These are phyloP conservation scores for Chamaecrista fasciculata DNA, from an alignment of 306 rosid species.

Conservation along the genomic window DNA sequence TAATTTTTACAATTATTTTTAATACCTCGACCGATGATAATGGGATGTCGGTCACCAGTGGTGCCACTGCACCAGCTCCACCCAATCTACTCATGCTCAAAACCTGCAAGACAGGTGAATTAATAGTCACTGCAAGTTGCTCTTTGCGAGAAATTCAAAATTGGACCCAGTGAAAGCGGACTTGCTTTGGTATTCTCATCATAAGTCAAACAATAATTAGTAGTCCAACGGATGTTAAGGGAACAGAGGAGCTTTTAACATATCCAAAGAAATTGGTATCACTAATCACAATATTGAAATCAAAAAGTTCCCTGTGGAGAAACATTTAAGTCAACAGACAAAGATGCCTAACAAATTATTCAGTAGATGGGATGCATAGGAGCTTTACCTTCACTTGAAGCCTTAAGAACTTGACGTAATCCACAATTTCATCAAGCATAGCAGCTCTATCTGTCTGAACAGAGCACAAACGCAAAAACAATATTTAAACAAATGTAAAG, in stretches of 20 bases:
- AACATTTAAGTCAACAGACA: constrained; percentile 3
- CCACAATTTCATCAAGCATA: constrained; percentile 95
- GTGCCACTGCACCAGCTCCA: constrained; percentile 98
- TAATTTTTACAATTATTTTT: too few relatives aligned
- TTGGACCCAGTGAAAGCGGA: constrained; percentile 23
- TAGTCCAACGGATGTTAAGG: constrained; percentile 2
- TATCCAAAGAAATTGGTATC: constrained; percentile 20
- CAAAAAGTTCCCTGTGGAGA: constrained; percentile 2
- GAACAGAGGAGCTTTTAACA: constrained; percentile 7
- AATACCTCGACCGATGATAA: constrained; percentile 89
- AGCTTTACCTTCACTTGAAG: constrained; percentile 88
- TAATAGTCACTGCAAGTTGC: constrained; percentile 8
- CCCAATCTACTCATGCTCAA: constrained; percentile 98
- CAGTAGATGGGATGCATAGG: constrained; percentile 13
- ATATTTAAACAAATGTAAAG: constrained; percentile 28
- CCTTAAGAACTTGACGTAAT: constrained; percentile 92
- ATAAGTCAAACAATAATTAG: constrained; percentile 9
- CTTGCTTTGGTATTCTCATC: constrained; percentile 21
- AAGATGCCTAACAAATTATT: constrained; percentile 17
- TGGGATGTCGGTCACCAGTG: constrained; percentile 89
- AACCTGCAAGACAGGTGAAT: constrained; percentile 60
- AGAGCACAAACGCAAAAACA: constrained; percentile 25
- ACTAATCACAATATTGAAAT: constrained; percentile 20
- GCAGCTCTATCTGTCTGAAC: constrained; percentile 92
- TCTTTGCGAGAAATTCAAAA: constrained; percentile 15